Base-by-base conservation (phyloP, 768 basidiomycete genomes). In the Trametes cinnabarina region DNA sequence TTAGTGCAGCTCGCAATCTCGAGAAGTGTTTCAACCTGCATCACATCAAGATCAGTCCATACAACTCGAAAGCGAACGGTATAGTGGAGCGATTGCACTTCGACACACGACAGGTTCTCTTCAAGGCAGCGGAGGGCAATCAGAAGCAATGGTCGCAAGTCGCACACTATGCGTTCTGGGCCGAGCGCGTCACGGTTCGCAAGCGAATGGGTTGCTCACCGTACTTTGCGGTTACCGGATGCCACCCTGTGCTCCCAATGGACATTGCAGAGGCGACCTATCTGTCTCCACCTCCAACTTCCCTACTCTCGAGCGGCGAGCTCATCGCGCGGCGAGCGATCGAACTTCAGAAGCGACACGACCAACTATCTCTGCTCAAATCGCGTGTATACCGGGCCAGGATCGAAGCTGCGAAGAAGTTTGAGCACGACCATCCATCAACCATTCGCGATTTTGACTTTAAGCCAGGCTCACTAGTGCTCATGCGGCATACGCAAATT, bases 51-150 rank as follows among this genome's bases (percentile, higher is more conserved):
- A 77, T 80, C 3, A 76, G 72, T 0, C 63, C 71, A 0, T 80
- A 79, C 64, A 80, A 80, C 51, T 78, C 73, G 0, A 69, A 65
- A 2, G 74, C 75, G 0, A 79, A 81, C n/a, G 71, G 79, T 0
- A 57, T 72, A 0, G 65, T 78, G 0, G 72, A 80, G n/a, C 42
- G 64, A 0, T 63, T 57, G 3, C 69, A 72, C 22, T 43, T 61
- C 41, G 71, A 72, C 40, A 64, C 77, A 10, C 62, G 70, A 0
- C 65, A 78, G 56, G 66, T 72, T 0, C 48, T 79, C 0, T 61
- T 72, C 49, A 79, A 78, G 42, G 70, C 73, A 11, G 54, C 55
- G 34, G 55, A 57, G 5, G 64, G 62, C 14, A 54, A 67, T n/a
- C 19, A 55, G 12, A 43, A 22, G 12, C 57, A 64, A 20, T 71